Conservation (phyloP, 345 rosid species). For the Luvunga scandens region DNA sequence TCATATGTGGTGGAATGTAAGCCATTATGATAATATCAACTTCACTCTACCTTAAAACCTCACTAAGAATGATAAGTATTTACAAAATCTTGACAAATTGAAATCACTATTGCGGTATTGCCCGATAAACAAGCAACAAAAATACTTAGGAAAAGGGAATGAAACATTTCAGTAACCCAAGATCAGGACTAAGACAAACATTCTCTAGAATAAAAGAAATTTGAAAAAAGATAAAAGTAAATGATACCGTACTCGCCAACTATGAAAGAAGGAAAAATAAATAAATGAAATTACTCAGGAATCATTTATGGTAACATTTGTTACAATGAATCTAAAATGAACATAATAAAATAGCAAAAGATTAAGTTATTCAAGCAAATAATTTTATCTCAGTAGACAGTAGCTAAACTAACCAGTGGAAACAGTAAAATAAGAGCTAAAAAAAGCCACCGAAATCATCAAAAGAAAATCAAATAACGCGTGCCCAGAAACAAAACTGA, state of each 20-base stretch:
- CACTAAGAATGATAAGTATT: neutral
- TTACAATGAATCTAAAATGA: neutral
- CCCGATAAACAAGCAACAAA: neutral
- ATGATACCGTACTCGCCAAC: neutral
- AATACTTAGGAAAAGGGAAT: neutral
- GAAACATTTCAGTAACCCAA: neutral
- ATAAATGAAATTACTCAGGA: neutral
- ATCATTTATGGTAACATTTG: neutral
- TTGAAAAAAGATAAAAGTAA: neutral
- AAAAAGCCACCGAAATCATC: neutral
- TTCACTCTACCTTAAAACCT: neutral
- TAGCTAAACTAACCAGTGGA: neutral
- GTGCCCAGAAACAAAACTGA: neutral
- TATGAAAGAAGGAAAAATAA: neutral
- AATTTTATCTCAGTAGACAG: neutral
- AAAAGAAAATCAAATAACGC: neutral
- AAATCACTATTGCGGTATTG: neutral
- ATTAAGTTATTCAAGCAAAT: neutral
- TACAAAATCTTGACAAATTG: neutral
- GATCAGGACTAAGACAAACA: neutral
- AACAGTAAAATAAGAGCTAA: neutral
- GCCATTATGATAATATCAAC: constrained; percentile 5
- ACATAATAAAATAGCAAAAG: neutral
- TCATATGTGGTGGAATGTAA: constrained; percentile 32
- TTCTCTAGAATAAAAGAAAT: neutral